Evolutionary conservation across 2,329 filamentous ascomycete species (phyloP).

Genomic region (Gremmenia infestans): DNA sequence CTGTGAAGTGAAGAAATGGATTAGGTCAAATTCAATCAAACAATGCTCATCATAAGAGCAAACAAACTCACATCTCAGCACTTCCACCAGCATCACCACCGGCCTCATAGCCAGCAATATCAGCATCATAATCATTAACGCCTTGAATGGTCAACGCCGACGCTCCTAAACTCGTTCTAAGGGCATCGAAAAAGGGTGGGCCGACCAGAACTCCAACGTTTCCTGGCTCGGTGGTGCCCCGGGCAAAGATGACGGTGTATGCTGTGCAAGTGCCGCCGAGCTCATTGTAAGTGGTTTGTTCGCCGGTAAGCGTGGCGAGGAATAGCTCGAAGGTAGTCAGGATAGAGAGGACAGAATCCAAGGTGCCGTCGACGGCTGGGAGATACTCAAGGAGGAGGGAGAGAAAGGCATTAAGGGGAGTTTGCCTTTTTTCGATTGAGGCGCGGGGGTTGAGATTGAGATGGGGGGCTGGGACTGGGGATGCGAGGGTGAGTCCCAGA

Average conservation of each 20-base stretch:
- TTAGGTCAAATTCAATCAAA: not conserved
- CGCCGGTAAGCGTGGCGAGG: conserved; percentile 18
- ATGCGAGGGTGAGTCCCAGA: conserved; percentile 12
- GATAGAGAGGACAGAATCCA: conserved; percentile 14
- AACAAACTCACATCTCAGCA: conserved; percentile 22
- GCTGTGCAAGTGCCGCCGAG: conserved; percentile 19
- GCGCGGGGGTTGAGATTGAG: not conserved
- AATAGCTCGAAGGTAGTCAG: conserved; percentile 22
- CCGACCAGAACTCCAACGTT: conserved; percentile 38
- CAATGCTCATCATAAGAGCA: not conserved
- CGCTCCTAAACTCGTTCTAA: conserved; percentile 20
- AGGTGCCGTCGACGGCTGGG: conserved; percentile 19
- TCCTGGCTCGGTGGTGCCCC: conserved; percentile 44
- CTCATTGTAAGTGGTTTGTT: conserved; percentile 26
- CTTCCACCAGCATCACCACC: conserved; percentile 24
- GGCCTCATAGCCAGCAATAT: conserved; percentile 20
- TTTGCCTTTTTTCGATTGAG: conserved; percentile 10
- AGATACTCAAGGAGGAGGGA: conserved; percentile 20
- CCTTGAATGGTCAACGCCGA: conserved; percentile 26
- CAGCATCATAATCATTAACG: conserved; percentile 32
- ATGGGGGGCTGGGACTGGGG: conserved; percentile 8
- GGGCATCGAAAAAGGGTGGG: conserved; percentile 29
- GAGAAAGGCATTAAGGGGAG: conserved; percentile 23
- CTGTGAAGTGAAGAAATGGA: conserved; percentile 3
- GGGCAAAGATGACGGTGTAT: conserved; percentile 43